Percentiles rank a stretch among this genome's conserved stretches.
Conservation (phyloP, 768 basidiomycete species). For the Mycena leptocephala region DNA sequence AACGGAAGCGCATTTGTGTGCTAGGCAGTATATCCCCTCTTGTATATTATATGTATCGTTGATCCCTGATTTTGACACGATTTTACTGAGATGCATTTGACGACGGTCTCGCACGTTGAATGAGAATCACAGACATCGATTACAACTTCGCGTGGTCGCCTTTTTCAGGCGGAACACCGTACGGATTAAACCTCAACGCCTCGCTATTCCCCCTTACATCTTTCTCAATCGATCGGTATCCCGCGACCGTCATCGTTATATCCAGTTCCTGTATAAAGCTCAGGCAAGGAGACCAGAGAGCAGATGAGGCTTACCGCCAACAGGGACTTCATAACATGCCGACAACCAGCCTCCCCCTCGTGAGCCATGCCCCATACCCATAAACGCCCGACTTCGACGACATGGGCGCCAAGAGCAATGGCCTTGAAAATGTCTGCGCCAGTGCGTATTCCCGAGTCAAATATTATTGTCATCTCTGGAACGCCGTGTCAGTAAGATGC, state of each 20-base stretch:
- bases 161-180: constrained; percentile 47
- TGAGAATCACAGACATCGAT: too few relatives aligned
- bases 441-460: constrained; percentile 68
- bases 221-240: constrained; percentile 51
- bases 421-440: constrained; percentile 73
- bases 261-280: constrained; percentile 51
- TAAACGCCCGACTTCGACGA: constrained; percentile 65
- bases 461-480: constrained; percentile 66
- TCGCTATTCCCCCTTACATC: constrained; percentile 51
- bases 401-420: constrained; percentile 69
- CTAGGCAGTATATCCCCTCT: too few relatives aligned
- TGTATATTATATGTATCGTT: too few relatives aligned
- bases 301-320: constrained; percentile 51
- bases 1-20: neutral
- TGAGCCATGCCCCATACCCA: constrained; percentile 69
- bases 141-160: constrained; percentile 52
- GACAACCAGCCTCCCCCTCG: constrained; percentile 66
- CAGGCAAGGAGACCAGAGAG: neutral
- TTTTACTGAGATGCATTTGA: too few relatives aligned
- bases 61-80: too few relatives aligned
- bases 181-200: constrained; percentile 52
- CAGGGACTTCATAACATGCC: constrained; percentile 70
- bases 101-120: too few relatives aligned
- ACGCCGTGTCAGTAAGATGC: neutral
- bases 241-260: constrained; percentile 60